These are phyloP conservation scores for Yarrowia yakushimensis DNA, from an alignment of 805 yeast genomes.

Conservation along the genomic window DNA sequence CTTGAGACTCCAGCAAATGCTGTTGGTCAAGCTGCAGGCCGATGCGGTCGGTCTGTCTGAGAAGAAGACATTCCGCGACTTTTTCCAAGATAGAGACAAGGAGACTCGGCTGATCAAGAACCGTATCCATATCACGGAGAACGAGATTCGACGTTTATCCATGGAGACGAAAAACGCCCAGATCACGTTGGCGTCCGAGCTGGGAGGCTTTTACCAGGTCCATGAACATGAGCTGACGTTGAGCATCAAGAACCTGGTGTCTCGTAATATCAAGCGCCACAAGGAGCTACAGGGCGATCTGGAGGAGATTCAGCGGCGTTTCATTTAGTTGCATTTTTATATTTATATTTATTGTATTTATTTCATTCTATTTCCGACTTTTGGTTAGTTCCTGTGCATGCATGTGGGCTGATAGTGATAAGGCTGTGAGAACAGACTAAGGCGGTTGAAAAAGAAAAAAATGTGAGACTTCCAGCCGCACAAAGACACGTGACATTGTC, in stretches of 20 bases:
- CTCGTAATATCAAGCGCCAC: constrained; percentile 29
- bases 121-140: constrained; percentile 34
- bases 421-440: no score
- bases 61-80: constrained; percentile 34
- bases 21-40: constrained; percentile 31
- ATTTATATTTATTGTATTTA: constrained; percentile 1
- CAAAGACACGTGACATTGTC: no score
- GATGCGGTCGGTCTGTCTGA: constrained; percentile 31
- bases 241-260: constrained; percentile 30
- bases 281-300: constrained; percentile 28
- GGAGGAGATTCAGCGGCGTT: constrained; percentile 19
- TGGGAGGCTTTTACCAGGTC: constrained; percentile 39
- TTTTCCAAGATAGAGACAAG: constrained; percentile 38
- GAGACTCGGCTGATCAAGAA: constrained; percentile 35
- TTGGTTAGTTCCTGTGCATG: not conserved
- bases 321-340: not conserved
- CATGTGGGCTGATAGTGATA: not conserved
- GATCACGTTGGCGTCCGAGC: constrained; percentile 39
- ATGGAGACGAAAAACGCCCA: constrained; percentile 38
- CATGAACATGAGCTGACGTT: constrained; percentile 38
- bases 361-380: no score
- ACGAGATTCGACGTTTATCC: constrained; percentile 35
- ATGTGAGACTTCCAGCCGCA: no score
- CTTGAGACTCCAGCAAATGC: constrained; percentile 31
- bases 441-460: no score